Percentiles rank a stretch among this genome's conserved stretches.
Evolutionary conservation across 257 asterid species (phyloP).

Genomic region (Orobanche coerulescens): DNA sequence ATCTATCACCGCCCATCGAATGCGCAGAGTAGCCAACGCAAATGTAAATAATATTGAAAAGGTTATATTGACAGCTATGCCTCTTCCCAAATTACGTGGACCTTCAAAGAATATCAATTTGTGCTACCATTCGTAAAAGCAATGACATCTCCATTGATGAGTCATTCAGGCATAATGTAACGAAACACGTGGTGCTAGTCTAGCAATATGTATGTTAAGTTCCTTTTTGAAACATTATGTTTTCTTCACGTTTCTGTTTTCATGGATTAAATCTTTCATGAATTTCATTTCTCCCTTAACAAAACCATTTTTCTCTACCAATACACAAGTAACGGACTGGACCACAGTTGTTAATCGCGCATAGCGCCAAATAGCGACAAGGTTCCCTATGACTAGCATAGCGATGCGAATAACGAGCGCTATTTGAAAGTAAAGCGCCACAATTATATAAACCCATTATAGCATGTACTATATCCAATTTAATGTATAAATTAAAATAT

Average conservation of each 20-base stretch:
- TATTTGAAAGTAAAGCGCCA: too few relatives aligned
- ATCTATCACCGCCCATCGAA: not conserved
- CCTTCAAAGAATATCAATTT: not conserved
- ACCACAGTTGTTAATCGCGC: too few relatives aligned
- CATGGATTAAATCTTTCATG: not conserved
- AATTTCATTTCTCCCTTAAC: not conserved
- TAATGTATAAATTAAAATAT: too few relatives aligned
- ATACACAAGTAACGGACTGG: not conserved
- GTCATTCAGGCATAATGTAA: not conserved
- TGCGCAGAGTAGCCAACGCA: not conserved
- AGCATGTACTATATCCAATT: too few relatives aligned
- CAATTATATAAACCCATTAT: too few relatives aligned
- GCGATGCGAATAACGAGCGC: too few relatives aligned
- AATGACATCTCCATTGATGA: not conserved
- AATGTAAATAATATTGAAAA: not conserved
- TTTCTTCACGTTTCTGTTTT: not conserved
- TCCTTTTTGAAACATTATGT: not conserved
- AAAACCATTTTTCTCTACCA: not conserved
- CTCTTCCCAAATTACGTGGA: not conserved
- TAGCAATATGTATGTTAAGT: not conserved
- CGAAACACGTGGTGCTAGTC: not conserved
- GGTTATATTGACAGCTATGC: not conserved
- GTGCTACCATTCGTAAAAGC: slow-evolving; percentile 1
- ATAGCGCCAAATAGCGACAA: too few relatives aligned
- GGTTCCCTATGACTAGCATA: too few relatives aligned